These are phyloP conservation scores for Abortiporus biennis DNA, from an alignment of 1,284 basidiomycete species.

Conservation along the genomic window DNA sequence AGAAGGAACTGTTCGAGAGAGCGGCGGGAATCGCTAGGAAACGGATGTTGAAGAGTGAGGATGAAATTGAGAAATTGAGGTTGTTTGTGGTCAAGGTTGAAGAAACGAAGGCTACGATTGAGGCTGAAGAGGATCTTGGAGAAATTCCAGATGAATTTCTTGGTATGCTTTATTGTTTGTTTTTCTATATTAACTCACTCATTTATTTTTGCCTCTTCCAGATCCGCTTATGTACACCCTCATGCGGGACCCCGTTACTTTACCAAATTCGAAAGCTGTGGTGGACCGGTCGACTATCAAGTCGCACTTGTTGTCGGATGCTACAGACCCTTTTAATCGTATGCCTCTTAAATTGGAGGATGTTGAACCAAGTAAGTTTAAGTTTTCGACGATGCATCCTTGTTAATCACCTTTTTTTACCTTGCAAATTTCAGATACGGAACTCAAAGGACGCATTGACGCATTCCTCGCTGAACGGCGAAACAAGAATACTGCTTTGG, in stretches of 20 bases:
- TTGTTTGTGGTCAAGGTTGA: constrained; percentile 83
- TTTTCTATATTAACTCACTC: constrained; percentile 8
- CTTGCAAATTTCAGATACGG: constrained; percentile 35
- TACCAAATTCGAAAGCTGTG: constrained; percentile 80
- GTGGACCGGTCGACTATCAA: constrained; percentile 95
- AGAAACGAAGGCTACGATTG: constrained; percentile 68
- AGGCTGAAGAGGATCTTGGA: constrained; percentile 89
- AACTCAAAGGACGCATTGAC: constrained; percentile 60
- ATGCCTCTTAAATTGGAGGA: constrained; percentile 76
- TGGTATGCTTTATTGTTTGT: constrained; percentile 44
- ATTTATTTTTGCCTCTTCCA: constrained; percentile 25
- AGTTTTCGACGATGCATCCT: background rate
- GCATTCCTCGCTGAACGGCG: constrained; percentile 49
- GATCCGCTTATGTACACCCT: constrained; percentile 91
- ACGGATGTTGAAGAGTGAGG: constrained; percentile 70
- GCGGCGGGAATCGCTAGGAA: constrained; percentile 70
- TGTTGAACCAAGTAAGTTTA: constrained; percentile 61
- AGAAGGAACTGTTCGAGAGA: constrained; percentile 77
- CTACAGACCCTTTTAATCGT: constrained; percentile 90
- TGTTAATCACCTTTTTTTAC: constrained; percentile 9
- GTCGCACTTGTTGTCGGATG: constrained; percentile 87
- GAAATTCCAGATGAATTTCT: constrained; percentile 96
- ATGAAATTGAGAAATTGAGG: constrained; percentile 73
- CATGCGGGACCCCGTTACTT: constrained; percentile 93
- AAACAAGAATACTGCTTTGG: constrained; percentile 28